Conservation (phyloP, 2,329 filamentous ascomycete genomes). For the Colletotrichum tabaci region DNA sequence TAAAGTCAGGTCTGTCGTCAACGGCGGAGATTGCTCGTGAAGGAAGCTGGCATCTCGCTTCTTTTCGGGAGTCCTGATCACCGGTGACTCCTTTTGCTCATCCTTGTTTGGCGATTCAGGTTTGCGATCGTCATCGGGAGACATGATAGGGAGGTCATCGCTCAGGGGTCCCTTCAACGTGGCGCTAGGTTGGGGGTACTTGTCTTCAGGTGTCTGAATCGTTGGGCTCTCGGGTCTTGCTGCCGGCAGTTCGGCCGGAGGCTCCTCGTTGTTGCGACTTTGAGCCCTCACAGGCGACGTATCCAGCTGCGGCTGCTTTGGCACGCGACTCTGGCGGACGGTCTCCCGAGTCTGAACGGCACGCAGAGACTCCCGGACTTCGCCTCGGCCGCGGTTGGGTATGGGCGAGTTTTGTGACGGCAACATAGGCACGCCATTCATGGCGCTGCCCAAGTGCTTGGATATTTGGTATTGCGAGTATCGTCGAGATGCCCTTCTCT, state of each 20-base stretch:
- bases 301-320: constrained; percentile 63
- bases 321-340: constrained; percentile 64
- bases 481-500: constrained; percentile 90
- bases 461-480: constrained; percentile 98
- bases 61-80: constrained; percentile 59
- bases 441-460: constrained; percentile 87
- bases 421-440: constrained; percentile 88
- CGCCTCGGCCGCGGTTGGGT: constrained; percentile 85
- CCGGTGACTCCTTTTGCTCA: constrained; percentile 43
- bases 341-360: constrained; percentile 71
- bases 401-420: constrained; percentile 86
- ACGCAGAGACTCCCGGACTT: constrained; percentile 87
- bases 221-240: constrained; percentile 59
- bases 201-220: constrained; percentile 77
- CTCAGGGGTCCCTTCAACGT: constrained; percentile 72
- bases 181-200: constrained; percentile 67
- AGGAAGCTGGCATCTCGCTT: constrained; percentile 66
- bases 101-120: constrained; percentile 45
- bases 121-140: constrained; percentile 46
- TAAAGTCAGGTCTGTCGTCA: constrained; percentile 86
- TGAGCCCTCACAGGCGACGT: constrained; percentile 74
- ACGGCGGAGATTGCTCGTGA: constrained; percentile 78
- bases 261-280: constrained; percentile 76
- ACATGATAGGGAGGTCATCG: constrained; percentile 60
- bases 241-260: constrained; percentile 37